Conservation (phyloP, 495 filamentous ascomycete genomes). For the Xylaria sp. region DNA sequence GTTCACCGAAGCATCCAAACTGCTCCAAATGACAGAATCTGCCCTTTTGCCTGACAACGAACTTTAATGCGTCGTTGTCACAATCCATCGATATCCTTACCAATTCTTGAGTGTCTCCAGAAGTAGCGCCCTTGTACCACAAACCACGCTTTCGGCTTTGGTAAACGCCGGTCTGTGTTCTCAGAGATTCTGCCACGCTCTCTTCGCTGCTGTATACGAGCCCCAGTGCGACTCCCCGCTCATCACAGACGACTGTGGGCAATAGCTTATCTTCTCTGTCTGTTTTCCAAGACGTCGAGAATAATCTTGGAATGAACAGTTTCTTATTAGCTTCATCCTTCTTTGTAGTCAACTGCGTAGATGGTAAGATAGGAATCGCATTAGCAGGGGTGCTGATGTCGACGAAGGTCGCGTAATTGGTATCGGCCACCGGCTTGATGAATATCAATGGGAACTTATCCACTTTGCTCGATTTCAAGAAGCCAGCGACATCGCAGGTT, state of each 20-base stretch:
- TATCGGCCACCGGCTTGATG: slow-evolving; percentile 50
- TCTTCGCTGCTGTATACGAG: slow-evolving; percentile 93
- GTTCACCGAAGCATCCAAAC: slow-evolving; percentile 87
- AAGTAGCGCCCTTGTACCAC: slow-evolving; percentile 96
- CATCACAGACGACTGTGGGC: slow-evolving; percentile 88
- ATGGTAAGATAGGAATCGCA: slow-evolving; percentile 80
- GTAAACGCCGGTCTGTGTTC: slow-evolving; percentile 90
- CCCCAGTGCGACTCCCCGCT: slow-evolving; percentile 83
- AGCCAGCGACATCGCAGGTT: slow-evolving; percentile 46
- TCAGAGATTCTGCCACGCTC: slow-evolving; percentile 84
- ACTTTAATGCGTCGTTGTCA: slow-evolving; percentile 89
- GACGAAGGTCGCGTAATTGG: slow-evolving; percentile 59
- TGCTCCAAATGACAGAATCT: slow-evolving; percentile 95
- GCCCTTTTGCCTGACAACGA: slow-evolving; percentile 87
- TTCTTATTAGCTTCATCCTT: slow-evolving; percentile 59
- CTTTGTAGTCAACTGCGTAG: slow-evolving; percentile 70
- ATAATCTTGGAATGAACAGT: slow-evolving; percentile 70
- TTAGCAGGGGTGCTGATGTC: slow-evolving; percentile 60
- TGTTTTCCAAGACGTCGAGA: slow-evolving; percentile 73
- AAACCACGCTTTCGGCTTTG: slow-evolving; percentile 92
- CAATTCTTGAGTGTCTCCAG: slow-evolving; percentile 90
- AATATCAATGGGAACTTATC: slow-evolving; percentile 55
- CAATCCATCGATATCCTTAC: slow-evolving; percentile 86
- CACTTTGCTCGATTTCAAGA: slow-evolving; percentile 53
- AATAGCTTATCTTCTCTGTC: slow-evolving; percentile 85